Percentiles rank a stretch among this genome's conserved stretches.
phyloP scores from a whole-genome alignment of 768 basidiomycete genomes.

The Tricholomella constricta region DNA sequence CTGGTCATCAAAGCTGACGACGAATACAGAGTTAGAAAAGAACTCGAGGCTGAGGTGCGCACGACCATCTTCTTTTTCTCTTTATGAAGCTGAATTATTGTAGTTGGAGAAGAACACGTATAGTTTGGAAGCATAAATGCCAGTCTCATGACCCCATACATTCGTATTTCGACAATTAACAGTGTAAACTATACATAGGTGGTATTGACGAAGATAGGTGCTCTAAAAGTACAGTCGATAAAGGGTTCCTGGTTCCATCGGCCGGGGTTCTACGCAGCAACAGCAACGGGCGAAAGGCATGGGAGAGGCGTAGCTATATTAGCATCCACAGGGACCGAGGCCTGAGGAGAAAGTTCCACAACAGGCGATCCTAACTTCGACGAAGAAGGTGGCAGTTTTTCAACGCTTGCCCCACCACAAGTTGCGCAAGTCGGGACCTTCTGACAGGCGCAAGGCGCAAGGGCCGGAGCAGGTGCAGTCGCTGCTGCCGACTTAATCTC shows the following conservation, averaged over 20 bases:
- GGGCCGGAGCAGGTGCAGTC: neutral
- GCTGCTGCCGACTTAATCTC: neutral
- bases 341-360: neutral
- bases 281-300: too few species aligned
- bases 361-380: slow-evolving; percentile 1
- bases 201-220: neutral
- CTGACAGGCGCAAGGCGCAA: neutral
- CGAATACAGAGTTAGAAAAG: slow-evolving; percentile 69
- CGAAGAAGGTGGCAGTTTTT: neutral
- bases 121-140: slow-evolving; percentile 51
- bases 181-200: neutral
- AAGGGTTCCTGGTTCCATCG: too few species aligned
- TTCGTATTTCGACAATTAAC: neutral
- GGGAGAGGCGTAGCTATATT: too few species aligned
- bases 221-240: neutral
- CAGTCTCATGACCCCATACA: neutral
- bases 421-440: neutral
- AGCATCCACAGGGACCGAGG: neutral
- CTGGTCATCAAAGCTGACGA: slow-evolving; percentile 82
- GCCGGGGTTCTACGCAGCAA: too few species aligned
- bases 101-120: slow-evolving; percentile 89
- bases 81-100: neutral
- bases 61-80: neutral
- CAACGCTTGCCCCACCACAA: slow-evolving; percentile 5
- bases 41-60: slow-evolving; percentile 76